Base-by-base conservation (phyloP, 2,329 filamentous ascomycete species). In the Trichoderma sp. region DNA sequence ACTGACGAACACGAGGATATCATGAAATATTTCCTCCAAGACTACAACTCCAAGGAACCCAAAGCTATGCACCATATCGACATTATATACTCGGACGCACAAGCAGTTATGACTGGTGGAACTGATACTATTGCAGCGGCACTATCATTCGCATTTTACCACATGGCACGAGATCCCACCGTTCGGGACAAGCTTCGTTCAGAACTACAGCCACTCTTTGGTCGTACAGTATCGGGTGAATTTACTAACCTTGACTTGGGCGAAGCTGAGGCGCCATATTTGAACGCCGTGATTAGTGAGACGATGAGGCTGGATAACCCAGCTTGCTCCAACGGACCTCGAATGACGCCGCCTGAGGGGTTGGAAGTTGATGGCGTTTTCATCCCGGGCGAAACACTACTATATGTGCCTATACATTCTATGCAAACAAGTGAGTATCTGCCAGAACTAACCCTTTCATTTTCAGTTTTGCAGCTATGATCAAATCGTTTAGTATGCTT, bases 221-320 rank as follows among this genome's bases (percentile, higher is more conserved):
- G 72, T 24, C 63, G 66, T 13, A 74, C 74, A 0, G 19, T 72
- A 0, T 58, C 70, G 0, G 68, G 70, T 0, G 74, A 74, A 16
- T 76, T 76, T 31, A 35, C 71, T 0, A 58, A 72, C 14, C 35
- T 24, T 11, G 74, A 76, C 47, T 71, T 76, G 11, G 47, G 53
- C 3, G 68, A 69, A 3, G 29, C 56, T 11, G 69, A 70, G 7
- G 58, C 73, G 6, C 63, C 61, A 6, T 71, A 72, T 21, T 66
- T 79, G 1, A 75, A 74, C 11, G 76, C 76, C 0, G 60, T 77
- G 11, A 76, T 78, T 29, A 73, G 75, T 24, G 78, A 79, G 63
- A 75, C 76, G 0, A 68, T 79, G 33, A 72, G 78, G 0, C 58
- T 78, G 10, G 67, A 79, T n/a, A 74, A 72, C 7, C 74, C 77